A percentile compares a stretch with the other conserved stretches of the same genome.
Conservation (phyloP, 768 basidiomycete species). For the Leccinellum luteum region DNA sequence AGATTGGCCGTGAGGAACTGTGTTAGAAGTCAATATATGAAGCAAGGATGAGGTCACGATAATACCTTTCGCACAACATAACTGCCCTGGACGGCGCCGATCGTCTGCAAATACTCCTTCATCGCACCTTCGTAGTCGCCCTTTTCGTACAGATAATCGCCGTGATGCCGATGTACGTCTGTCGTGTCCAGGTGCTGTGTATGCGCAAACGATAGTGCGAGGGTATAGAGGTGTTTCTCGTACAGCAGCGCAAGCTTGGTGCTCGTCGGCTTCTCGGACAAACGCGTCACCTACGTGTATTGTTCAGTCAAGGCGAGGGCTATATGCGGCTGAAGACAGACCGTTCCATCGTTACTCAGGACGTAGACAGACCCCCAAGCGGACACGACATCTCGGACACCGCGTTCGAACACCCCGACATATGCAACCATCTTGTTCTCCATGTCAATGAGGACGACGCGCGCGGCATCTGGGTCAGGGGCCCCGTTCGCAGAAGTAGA, state of each 20-base stretch:
- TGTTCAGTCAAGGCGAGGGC: neutral
- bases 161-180: slow-evolving; percentile 87
- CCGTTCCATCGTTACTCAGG: slow-evolving; percentile 74
- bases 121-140: slow-evolving; percentile 93
- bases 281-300: slow-evolving; percentile 50
- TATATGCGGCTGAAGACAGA: slow-evolving; percentile 31
- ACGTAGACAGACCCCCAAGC: slow-evolving; percentile 82
- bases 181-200: slow-evolving; percentile 80
- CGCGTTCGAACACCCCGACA: slow-evolving; percentile 74
- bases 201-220: slow-evolving; percentile 82
- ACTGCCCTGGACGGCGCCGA: slow-evolving; percentile 86
- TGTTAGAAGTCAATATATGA: slow-evolving; percentile 3
- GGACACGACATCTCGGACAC: slow-evolving; percentile 79
- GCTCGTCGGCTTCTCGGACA: slow-evolving; percentile 77
- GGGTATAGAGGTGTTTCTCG: slow-evolving; percentile 67
- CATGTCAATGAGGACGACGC: slow-evolving; percentile 84
- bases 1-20: slow-evolving; percentile 97
- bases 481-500: slow-evolving; percentile 39
- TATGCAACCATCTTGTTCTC: slow-evolving; percentile 91
- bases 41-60: neutral
- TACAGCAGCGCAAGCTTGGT: slow-evolving; percentile 88
- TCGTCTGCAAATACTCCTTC: slow-evolving; percentile 88
- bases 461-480: slow-evolving; percentile 60
- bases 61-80: slow-evolving; percentile 94
- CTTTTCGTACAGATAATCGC: slow-evolving; percentile 87